Conservation (phyloP, 1,284 basidiomycete species). For the Trichosporon sp. region DNA sequence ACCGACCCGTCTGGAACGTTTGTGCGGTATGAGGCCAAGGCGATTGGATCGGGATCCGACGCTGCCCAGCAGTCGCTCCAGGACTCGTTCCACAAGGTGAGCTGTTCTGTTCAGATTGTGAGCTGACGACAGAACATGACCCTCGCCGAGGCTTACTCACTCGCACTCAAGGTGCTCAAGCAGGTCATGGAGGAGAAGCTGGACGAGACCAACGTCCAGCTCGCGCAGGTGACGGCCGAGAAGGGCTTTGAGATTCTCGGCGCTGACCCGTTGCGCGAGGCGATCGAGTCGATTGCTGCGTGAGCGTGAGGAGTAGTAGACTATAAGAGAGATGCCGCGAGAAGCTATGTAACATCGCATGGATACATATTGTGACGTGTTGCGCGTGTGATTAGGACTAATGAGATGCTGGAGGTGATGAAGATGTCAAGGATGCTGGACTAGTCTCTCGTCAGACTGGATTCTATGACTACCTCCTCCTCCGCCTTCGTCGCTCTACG, state of each 20-base stretch:
- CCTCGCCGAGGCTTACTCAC: slow-evolving; percentile 75
- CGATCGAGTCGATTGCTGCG: slow-evolving; percentile 58
- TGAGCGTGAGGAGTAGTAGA: not conserved
- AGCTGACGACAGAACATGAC: slow-evolving; percentile 70
- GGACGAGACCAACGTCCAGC: slow-evolving; percentile 95
- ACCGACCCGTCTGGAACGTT: slow-evolving; percentile 99
- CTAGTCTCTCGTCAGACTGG: too few relatives aligned
- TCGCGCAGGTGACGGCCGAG: slow-evolving; percentile 77
- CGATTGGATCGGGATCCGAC: slow-evolving; percentile 96
- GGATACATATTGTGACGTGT: slow-evolving; percentile 8
- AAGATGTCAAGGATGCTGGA: too few relatives aligned
- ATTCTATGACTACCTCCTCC: not conserved
- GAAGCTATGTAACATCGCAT: slow-evolving; percentile 18
- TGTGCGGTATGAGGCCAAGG: slow-evolving; percentile 95
- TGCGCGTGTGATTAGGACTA: too few relatives aligned
- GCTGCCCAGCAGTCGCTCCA: slow-evolving; percentile 96
- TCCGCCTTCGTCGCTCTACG: not conserved
- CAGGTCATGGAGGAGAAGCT: slow-evolving; percentile 99
- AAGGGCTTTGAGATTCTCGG: slow-evolving; percentile 78
- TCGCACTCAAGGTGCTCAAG: slow-evolving; percentile 86
- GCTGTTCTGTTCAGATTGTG: slow-evolving; percentile 17
- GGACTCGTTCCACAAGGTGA: slow-evolving; percentile 92
- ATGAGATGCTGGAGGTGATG: not conserved
- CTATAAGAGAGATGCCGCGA: slow-evolving; percentile 8
- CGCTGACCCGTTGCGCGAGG: slow-evolving; percentile 66